Percentiles rank a stretch among this genome's conserved stretches.
These are phyloP conservation scores for Alternaria dauci DNA, from an alignment of 2,329 filamentous ascomycete genomes.

Conservation along the genomic window DNA sequence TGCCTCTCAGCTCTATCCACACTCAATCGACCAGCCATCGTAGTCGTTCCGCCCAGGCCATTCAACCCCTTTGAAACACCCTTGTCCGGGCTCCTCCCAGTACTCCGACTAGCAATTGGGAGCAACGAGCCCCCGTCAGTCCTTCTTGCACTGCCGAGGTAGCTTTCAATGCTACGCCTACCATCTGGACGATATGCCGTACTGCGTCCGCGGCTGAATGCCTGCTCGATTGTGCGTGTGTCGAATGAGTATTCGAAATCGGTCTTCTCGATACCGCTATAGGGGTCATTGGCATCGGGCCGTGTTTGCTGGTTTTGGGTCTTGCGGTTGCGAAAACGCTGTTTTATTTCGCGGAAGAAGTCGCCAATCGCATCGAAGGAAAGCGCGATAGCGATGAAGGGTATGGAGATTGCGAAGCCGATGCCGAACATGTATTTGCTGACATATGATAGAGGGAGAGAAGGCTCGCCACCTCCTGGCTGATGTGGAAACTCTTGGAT, in stretches of 20 bases:
- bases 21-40: conserved; percentile 26
- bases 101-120: conserved; percentile 47
- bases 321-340: conserved; percentile 25
- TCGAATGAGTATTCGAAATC: conserved; percentile 35
- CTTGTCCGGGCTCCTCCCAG: conserved; percentile 27
- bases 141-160: conserved; percentile 29
- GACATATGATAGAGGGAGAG: conserved; percentile 60
- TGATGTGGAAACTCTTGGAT: conserved; percentile 58
- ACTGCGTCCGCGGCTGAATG: conserved; percentile 37
- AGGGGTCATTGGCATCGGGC: neutral
- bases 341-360: conserved; percentile 39
- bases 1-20: conserved; percentile 29
- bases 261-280: conserved; percentile 7
- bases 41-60: conserved; percentile 19
- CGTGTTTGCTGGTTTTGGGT: neutral
- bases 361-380: conserved; percentile 53
- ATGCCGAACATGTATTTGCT: conserved; percentile 65
- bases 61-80: conserved; percentile 18
- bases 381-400: conserved; percentile 58
- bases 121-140: conserved; percentile 24
- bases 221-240: conserved; percentile 38
- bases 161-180: conserved; percentile 40
- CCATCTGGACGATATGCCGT: conserved; percentile 30
- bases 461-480: conserved; percentile 36
- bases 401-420: conserved; percentile 63